Base-by-base conservation (phyloP, 441 rosid species). In the Croton laevigatus region DNA sequence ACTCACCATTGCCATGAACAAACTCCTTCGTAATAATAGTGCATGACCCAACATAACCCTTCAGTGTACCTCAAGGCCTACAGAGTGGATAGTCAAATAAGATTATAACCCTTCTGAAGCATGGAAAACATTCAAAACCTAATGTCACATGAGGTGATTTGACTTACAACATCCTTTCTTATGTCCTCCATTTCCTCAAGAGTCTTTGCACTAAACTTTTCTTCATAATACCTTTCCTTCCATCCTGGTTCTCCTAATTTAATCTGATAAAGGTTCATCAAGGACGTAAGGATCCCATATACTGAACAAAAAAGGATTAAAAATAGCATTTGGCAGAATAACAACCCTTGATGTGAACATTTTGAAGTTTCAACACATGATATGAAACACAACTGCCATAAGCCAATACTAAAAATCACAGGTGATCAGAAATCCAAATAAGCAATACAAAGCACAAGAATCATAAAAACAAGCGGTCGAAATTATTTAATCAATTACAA, bases 1-100 rank as follows among this genome's bases (percentile, higher is more conserved):
- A 88, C 96, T 89, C 75, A 94, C 98, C 99, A 94, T 38, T 86
- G 90, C 99, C 99, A 94, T 63, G 99, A 94, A 81, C 92, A 90
- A 79, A 94, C 98, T 64, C 99, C 99, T 81, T 90, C 97, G 71
- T 91, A 92, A 73, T 94, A 94, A 77, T 94, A 91, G 70, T 82
- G 99, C 99, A 92, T 89, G 59, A 94, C 89, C 99, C 99, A 94
- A 70, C 98, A 95, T 44, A 95, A 84, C 70, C 99, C 99, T 82
- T 95, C 98, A 1, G 90, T 83, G 68, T 90, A 94, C 85, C 78
- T 86, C 86, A 86, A 76, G 71, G 86, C 96, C 99, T 92, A 78
- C 61, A 34, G 71, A 71, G 75, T 48, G 70, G 55, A 71, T 76
- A 59, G 62, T 60, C 70, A 73, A 72, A 59, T 54, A 73, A 74